Percentiles rank a stretch among this genome's conserved stretches.
Conservation (phyloP, 257 asterid species). For the Ballota nigra region DNA sequence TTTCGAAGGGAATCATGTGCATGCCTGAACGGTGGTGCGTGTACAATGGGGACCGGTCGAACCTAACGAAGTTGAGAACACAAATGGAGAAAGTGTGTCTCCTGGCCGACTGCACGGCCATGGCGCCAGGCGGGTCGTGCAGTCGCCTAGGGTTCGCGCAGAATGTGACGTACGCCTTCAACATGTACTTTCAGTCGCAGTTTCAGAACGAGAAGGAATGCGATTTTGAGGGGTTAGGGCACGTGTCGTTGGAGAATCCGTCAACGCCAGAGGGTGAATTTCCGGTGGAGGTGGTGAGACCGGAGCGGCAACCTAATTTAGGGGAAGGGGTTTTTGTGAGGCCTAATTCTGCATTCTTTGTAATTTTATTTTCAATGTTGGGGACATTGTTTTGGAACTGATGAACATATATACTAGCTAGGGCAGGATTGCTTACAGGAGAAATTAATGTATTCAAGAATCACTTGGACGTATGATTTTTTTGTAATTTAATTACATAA, state of each 20-base stretch:
- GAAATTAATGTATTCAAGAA: neutral
- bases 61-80: neutral
- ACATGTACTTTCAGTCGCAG: conserved; percentile 28
- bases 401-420: neutral
- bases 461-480: neutral
- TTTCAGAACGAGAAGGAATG: conserved; percentile 26
- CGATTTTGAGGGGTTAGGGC: conserved; percentile 22
- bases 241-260: conserved; percentile 20
- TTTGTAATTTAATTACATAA: neutral
- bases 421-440: neutral
- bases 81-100: neutral
- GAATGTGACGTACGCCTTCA: conserved; percentile 38
- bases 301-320: neutral
- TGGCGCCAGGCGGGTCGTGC: conserved; percentile 29
- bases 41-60: conserved; percentile 7
- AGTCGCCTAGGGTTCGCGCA: neutral
- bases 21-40: conserved; percentile 50
- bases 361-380: conserved; percentile 13
- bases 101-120: conserved; percentile 33
- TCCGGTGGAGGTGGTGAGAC: conserved; percentile 41
- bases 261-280: conserved; percentile 29
- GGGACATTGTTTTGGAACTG: conserved; percentile 15
- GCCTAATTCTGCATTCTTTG: neutral
- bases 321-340: neutral
- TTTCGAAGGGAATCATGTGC: conserved; percentile 30